Conservation (phyloP, 2,329 filamentous ascomycete species). For the Nemania diffusa region DNA sequence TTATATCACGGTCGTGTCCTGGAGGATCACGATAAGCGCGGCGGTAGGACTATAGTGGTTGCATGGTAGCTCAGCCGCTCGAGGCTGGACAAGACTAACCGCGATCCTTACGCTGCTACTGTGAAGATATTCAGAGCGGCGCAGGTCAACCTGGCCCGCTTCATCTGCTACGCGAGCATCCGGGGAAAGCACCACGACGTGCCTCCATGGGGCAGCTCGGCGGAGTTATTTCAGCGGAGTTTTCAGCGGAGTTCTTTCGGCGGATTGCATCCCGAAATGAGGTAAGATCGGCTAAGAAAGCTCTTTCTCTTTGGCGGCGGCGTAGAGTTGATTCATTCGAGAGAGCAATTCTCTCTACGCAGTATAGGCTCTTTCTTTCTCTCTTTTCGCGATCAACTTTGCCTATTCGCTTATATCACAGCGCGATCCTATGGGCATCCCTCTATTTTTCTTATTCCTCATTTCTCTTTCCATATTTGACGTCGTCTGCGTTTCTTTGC, state of each 20-base stretch:
- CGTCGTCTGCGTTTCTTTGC: too few species aligned
- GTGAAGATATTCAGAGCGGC: constrained; percentile 22
- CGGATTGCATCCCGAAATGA: not conserved
- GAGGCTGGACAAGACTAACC: not conserved
- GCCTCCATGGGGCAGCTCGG: constrained; percentile 23
- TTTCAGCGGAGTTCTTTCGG: constrained; percentile 19
- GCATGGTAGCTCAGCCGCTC: not conserved
- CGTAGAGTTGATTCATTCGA: not conserved
- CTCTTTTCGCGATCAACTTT: not conserved
- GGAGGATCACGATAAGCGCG: not conserved
- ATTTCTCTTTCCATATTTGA: too few species aligned
- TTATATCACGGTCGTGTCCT: not conserved
- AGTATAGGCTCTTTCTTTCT: not conserved
- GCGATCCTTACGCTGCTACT: not conserved
- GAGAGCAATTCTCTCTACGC: not conserved
- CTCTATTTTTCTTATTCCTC: too few species aligned
- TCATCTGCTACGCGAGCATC: not conserved
- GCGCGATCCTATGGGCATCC: not conserved
- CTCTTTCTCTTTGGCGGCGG: not conserved
- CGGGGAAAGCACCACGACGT: constrained; percentile 3
- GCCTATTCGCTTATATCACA: not conserved
- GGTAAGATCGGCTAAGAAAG: constrained; percentile 21
- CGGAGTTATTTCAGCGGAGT: constrained; percentile 14
- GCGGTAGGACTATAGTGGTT: not conserved
- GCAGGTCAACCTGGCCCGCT: not conserved